A percentile compares a stretch with the other conserved stretches of the same genome.
Conservation (phyloP, 140 eudicot species). For the Flaveria floridana region DNA sequence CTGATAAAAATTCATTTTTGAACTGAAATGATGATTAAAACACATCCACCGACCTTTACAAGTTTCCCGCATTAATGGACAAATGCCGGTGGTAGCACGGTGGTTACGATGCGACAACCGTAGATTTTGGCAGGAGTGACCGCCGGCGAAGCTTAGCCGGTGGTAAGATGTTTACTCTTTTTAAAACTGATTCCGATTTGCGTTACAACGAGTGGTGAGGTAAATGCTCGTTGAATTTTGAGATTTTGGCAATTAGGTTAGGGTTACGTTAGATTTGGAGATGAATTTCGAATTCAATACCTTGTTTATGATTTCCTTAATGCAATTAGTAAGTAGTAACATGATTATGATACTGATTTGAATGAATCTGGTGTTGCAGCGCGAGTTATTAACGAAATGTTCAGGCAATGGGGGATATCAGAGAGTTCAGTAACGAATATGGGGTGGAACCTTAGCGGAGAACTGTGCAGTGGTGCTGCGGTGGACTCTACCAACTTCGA, state of each 20-base stretch:
- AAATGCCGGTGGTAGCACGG: not conserved
- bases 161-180: no score
- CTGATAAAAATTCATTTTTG: no score
- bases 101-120: not conserved
- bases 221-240: not conserved
- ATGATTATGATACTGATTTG: not conserved
- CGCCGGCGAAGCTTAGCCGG: not conserved
- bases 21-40: no score
- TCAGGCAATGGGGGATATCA: conserved; percentile 45
- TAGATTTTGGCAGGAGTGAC: not conserved
- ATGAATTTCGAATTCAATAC: not conserved
- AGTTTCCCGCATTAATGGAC: not conserved
- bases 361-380: conserved; percentile 36
- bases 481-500: conserved; percentile 30
- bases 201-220: not conserved
- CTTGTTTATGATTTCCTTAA: not conserved
- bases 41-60: not conserved
- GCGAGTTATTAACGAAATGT: conserved; percentile 45
- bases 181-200: no score
- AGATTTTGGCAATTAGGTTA: not conserved
- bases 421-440: conserved; percentile 17
- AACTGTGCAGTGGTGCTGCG: conserved; percentile 67
- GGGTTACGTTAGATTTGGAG: not conserved
- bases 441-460: conserved; percentile 81
- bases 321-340: not conserved